Conservation (phyloP, 2,329 filamentous ascomycete species). For the Ophiostoma himal-ulmi region DNA sequence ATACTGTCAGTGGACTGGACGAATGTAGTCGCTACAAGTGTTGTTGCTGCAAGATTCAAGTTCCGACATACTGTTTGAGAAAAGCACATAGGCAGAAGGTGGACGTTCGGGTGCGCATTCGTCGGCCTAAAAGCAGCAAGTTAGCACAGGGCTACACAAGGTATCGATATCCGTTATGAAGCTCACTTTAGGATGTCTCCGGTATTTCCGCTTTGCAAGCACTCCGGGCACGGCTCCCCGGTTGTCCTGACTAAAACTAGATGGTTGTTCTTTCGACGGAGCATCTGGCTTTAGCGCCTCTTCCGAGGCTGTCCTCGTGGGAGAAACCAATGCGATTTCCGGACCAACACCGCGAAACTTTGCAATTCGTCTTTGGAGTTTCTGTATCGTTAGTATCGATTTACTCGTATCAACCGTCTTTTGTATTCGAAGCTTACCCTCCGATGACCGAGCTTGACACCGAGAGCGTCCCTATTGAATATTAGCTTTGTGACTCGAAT, state of each 20-base stretch:
- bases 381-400: conserved; percentile 42
- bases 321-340: conserved; percentile 46
- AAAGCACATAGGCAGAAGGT: conserved; percentile 77
- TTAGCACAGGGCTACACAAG: conserved; percentile 2
- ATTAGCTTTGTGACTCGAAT: not conserved
- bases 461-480: conserved; percentile 56
- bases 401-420: not conserved
- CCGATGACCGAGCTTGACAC: conserved; percentile 74
- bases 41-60: not conserved
- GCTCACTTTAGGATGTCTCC: conserved; percentile 63
- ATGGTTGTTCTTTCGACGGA: conserved; percentile 24
- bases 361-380: conserved; percentile 77
- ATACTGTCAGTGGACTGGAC: not conserved
- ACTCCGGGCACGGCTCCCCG: conserved; percentile 40
- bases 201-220: conserved; percentile 65
- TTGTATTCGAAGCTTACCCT: conserved; percentile 49
- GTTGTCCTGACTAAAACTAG: conserved; percentile 35
- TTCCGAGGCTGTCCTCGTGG: conserved; percentile 48
- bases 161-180: not conserved
- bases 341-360: conserved; percentile 61
- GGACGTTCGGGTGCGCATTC: conserved; percentile 74
- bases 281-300: conserved; percentile 49
- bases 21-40: too few relatives aligned
- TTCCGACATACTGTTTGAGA: conserved; percentile 63
- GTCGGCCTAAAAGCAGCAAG: conserved; percentile 51